phyloP scores from a whole-genome alignment of 352 stramenopile species.

The Globisporangium apiculatum region DNA sequence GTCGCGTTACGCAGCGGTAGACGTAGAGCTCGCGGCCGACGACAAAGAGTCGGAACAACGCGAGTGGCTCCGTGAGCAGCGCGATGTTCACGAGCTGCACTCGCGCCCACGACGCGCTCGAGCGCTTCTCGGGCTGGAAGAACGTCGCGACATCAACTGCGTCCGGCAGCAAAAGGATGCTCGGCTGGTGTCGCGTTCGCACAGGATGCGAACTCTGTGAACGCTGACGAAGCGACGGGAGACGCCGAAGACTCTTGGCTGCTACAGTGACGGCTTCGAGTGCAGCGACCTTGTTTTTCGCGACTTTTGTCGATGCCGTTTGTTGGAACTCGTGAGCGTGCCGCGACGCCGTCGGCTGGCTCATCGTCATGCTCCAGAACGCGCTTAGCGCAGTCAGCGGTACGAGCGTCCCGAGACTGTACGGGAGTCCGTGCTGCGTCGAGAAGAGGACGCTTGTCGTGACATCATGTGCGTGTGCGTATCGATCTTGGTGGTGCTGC shows the following conservation, averaged over 20 bases:
- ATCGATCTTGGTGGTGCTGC: background rate
- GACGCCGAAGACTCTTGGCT: background rate
- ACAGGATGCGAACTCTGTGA: background rate
- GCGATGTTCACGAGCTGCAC: slow-evolving; percentile 11
- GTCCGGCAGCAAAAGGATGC: background rate
- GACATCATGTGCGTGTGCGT: background rate
- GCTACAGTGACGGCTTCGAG: background rate
- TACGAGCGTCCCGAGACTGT: slow-evolving; percentile 11
- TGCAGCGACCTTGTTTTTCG: background rate
- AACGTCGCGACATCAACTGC: background rate
- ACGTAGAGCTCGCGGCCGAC: slow-evolving; percentile 4
- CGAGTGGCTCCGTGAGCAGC: slow-evolving; percentile 9
- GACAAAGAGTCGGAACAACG: background rate
- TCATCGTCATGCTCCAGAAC: slow-evolving; percentile 11
- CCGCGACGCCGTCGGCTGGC: background rate
- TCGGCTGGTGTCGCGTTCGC: background rate
- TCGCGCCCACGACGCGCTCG: slow-evolving; percentile 1
- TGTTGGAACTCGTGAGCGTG: background rate
- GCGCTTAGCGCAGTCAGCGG: slow-evolving; percentile 9
- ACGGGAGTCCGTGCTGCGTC: slow-evolving; percentile 14
- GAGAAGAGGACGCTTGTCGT: background rate
- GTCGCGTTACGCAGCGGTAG: background rate
- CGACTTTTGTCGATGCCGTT: background rate
- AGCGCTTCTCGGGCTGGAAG: slow-evolving; percentile 2
- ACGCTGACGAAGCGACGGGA: background rate